Base-by-base conservation (phyloP, 2,329 filamentous ascomycete species). In the Alternaria postmessia region DNA sequence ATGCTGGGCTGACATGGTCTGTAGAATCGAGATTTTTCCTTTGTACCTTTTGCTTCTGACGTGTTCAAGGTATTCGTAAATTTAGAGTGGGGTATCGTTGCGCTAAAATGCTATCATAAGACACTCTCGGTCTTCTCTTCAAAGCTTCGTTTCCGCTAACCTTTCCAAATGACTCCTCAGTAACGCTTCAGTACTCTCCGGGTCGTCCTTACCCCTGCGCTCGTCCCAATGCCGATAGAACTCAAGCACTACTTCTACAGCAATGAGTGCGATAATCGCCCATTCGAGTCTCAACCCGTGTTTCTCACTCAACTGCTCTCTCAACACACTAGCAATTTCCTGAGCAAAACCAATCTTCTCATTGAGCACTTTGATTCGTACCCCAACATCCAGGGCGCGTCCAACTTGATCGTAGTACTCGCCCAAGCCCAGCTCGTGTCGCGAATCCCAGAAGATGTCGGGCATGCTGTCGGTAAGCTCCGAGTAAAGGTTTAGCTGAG, bases 291-390 rank as follows among this genome's bases (percentile, higher is more conserved):
- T 85, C 30, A 94, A 88, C 16, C 92, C 91, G 75, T 98, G 93
- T 76, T 92, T 93, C 82, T 98, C 94, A 75, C 91, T 96, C 56
- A 96, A 85, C 75, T 94, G 89, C 78, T 97, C 93, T 59, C 95
- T 85, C 62, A 98, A 81, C 16, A 98, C 94, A 53, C 85, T 92
- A 7, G 95, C 93, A 76, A 97, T 97, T 78, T 98, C 94, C 73
- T 95, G 92, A 1, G 94, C 95, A 77, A 99, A 98, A 74, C 97
- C 94, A 87, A 99, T 96, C 82, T 96, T 96, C 81, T 96, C 92
- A 77, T 99, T 99, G 68, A 98, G 81, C 18, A 92, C 89, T 71
- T 91, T 92, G 80, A 98, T 98, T 51, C 95, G 87, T 26, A 95
- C 92, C 34, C 92, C 91, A 24, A 98, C 94, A 78, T 98, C 95